Conservation (phyloP, 2,329 filamentous ascomycete genomes). For the Hymenotorrendiella dingleyae region DNA sequence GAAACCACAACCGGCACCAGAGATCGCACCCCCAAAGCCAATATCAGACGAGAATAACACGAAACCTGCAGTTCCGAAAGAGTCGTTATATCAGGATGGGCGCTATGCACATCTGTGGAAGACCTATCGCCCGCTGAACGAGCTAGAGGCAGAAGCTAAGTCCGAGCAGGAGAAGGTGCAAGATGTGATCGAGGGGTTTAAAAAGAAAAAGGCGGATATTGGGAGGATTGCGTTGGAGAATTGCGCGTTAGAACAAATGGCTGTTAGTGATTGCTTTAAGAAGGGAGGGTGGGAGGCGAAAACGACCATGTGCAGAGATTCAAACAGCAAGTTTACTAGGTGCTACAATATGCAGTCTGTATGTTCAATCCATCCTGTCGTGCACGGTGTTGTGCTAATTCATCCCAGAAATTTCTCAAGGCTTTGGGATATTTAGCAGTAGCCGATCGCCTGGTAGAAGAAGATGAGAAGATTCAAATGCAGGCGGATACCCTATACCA, state of each 20-base stretch:
- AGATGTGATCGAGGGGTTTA: slow-evolving; percentile 77
- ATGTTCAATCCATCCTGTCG: slow-evolving; percentile 27
- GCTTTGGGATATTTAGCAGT: slow-evolving; percentile 79
- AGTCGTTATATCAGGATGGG: slow-evolving; percentile 62
- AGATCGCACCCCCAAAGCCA: slow-evolving; percentile 7
- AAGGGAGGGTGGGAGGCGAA: slow-evolving; percentile 61
- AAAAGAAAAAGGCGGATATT: slow-evolving; percentile 72
- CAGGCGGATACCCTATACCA: slow-evolving; percentile 89
- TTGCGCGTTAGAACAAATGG: slow-evolving; percentile 80
- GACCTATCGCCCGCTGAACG: slow-evolving; percentile 68
- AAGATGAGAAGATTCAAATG: slow-evolving; percentile 90
- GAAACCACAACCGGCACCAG: slow-evolving; percentile 4
- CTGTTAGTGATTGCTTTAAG: slow-evolving; percentile 76
- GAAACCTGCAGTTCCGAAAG: slow-evolving; percentile 19
- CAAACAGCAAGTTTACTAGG: slow-evolving; percentile 72
- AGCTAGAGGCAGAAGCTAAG: slow-evolving; percentile 63
- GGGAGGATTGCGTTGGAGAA: slow-evolving; percentile 85
- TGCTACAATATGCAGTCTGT: slow-evolving; percentile 88
- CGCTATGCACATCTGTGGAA: slow-evolving; percentile 88
- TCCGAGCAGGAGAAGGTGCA: slow-evolving; percentile 74
- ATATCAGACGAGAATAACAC: slow-evolving; percentile 4
- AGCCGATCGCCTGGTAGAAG: slow-evolving; percentile 54
- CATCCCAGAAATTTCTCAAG: slow-evolving; percentile 70
- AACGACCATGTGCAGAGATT: slow-evolving; percentile 73
- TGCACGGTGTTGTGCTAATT: neutral